Conservation (phyloP, 768 basidiomycete species). For the Stropharia rugosoannulata region DNA sequence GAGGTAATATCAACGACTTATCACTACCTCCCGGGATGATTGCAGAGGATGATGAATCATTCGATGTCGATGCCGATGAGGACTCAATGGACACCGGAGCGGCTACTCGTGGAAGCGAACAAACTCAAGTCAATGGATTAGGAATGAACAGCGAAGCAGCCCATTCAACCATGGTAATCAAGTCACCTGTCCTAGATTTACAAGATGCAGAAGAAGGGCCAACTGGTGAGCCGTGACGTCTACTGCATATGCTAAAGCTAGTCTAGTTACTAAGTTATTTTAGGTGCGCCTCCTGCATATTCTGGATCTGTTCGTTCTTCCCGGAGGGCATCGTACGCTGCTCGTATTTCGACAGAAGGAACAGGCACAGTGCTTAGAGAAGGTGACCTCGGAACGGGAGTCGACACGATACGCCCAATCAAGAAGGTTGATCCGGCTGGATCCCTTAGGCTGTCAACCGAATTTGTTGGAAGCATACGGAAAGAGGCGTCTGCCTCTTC, state of each 20-base stretch:
- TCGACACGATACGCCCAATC: slow-evolving; percentile 90
- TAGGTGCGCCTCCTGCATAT: slow-evolving; percentile 73
- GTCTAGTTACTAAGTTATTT: slow-evolving; percentile 6
- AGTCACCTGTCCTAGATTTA: slow-evolving; percentile 42
- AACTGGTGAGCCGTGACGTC: slow-evolving; percentile 30
- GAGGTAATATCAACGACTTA: slow-evolving; percentile 69
- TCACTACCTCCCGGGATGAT: slow-evolving; percentile 54
- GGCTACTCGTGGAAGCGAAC: slow-evolving; percentile 67
- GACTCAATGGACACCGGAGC: slow-evolving; percentile 59
- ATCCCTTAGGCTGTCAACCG: slow-evolving; percentile 74
- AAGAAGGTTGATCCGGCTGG: slow-evolving; percentile 86
- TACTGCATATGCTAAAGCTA: slow-evolving; percentile 26
- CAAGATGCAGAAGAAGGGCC: slow-evolving; percentile 43
- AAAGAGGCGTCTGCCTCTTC: slow-evolving; percentile 53
- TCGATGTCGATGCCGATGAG: slow-evolving; percentile 42
- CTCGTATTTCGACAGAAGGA: slow-evolving; percentile 59
- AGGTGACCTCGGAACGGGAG: slow-evolving; percentile 83
- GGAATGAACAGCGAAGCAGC: slow-evolving; percentile 53
- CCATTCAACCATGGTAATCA: slow-evolving; percentile 76
- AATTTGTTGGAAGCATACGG: slow-evolving; percentile 75
- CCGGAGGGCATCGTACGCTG: slow-evolving; percentile 78
- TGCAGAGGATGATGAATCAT: slow-evolving; percentile 52
- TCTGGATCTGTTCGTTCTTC: slow-evolving; percentile 61
- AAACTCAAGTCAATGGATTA: slow-evolving; percentile 35
- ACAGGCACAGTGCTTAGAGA: slow-evolving; percentile 74